Percentiles rank a stretch among this genome's conserved stretches.
phyloP scores from a whole-genome alignment of 345 rosid species.

The Corchorus capsularis region DNA sequence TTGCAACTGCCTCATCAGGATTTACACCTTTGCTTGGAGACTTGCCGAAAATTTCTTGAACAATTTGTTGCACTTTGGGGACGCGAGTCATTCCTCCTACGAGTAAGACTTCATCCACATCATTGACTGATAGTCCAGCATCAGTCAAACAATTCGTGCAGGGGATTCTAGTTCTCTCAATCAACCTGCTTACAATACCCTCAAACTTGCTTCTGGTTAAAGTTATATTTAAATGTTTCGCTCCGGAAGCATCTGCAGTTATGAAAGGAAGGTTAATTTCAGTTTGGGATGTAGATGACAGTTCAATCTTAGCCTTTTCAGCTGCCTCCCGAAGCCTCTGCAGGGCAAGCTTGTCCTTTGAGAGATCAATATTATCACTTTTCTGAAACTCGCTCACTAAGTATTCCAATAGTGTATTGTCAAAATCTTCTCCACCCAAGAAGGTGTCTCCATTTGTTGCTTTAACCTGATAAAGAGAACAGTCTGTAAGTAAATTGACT shows the following conservation, averaged over 20 bases:
- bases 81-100: constrained; percentile 46
- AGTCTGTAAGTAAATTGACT: background rate
- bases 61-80: constrained; percentile 39
- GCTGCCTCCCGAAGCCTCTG: constrained; percentile 41
- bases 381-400: constrained; percentile 37
- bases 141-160: constrained; percentile 42
- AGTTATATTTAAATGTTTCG: constrained; percentile 41
- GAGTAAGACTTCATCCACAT: constrained; percentile 35
- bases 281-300: constrained; percentile 38
- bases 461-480: constrained; percentile 35
- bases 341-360: constrained; percentile 39
- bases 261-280: constrained; percentile 38
- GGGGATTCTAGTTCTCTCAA: constrained; percentile 35
- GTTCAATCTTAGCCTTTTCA: constrained; percentile 41
- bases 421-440: constrained; percentile 50
- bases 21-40: constrained; percentile 38
- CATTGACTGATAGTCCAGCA: constrained; percentile 33
- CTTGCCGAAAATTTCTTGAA: constrained; percentile 37
- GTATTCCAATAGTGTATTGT: constrained; percentile 36
- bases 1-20: constrained; percentile 42
- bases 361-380: constrained; percentile 32
- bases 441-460: constrained; percentile 52
- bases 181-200: constrained; percentile 27
- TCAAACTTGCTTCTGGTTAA: constrained; percentile 42
- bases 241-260: constrained; percentile 41